These are phyloP conservation scores for Fusarium brachygibbosum DNA, from an alignment of 2,329 filamentous ascomycete species.

Conservation along the genomic window DNA sequence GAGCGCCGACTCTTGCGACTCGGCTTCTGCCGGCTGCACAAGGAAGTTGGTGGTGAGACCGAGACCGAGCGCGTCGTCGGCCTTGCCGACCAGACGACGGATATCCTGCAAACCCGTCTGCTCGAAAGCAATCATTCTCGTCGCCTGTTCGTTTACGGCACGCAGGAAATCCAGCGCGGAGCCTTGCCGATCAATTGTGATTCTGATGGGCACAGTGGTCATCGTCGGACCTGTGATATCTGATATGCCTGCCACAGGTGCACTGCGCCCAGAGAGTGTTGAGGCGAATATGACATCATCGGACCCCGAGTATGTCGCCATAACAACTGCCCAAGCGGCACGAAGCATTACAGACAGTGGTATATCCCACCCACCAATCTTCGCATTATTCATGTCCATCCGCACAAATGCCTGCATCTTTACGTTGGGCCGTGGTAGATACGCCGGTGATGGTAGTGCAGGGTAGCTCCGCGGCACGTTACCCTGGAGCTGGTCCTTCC, in stretches of 20 bases:
- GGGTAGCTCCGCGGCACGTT: constrained; percentile 7
- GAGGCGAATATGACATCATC: constrained; percentile 7
- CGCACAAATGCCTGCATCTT: constrained; percentile 5
- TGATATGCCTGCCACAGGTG: constrained; percentile 9
- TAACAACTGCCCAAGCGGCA: constrained; percentile 10
- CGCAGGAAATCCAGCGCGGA: not conserved
- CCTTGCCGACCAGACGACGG: constrained; percentile 2
- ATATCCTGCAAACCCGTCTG: constrained; percentile 12
- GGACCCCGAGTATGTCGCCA: constrained; percentile 2
- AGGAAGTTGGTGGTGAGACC: constrained; percentile 7
- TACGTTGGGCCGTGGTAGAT: constrained; percentile 4
- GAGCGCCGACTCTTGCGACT: constrained; percentile 1
- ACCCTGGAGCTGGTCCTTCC: constrained; percentile 4
- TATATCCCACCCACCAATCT: constrained; percentile 1
- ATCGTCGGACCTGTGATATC: constrained; percentile 9
- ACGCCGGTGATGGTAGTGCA: constrained; percentile 6
- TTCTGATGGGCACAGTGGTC: constrained; percentile 13
- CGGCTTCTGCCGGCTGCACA: constrained; percentile 1
- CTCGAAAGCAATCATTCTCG: constrained; percentile 13
- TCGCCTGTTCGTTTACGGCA: constrained; percentile 5
- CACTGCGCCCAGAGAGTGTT: constrained; percentile 10
- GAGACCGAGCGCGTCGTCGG: constrained; percentile 4
- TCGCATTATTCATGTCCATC: constrained; percentile 1
- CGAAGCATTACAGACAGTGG: constrained; percentile 7
- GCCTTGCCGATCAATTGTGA: constrained; percentile 2